Evolutionary conservation across 2,329 filamentous ascomycete species (phyloP).

Genomic region (Arthroderma sp.): DNA sequence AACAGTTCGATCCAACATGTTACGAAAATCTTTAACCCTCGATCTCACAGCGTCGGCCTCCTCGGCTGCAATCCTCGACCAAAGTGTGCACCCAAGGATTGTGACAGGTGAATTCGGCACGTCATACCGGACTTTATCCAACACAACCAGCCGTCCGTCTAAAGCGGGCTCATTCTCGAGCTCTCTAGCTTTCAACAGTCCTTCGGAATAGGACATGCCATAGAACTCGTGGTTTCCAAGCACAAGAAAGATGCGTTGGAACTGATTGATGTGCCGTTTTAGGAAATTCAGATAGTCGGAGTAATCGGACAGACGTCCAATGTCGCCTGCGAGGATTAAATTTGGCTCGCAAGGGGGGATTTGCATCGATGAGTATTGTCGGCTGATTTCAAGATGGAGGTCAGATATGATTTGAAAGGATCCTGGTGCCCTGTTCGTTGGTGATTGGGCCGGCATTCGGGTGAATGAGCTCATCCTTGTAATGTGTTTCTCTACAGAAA

Average conservation of each 20-base stretch:
- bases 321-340: slow-evolving; percentile 21
- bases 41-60: slow-evolving; percentile 26
- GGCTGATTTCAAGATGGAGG: slow-evolving; percentile 17
- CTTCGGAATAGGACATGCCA: slow-evolving; percentile 18
- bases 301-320: slow-evolving; percentile 19
- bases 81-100: slow-evolving; percentile 36
- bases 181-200: slow-evolving; percentile 7
- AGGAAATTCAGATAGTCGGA: slow-evolving; percentile 16
- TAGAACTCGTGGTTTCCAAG: background rate
- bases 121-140: slow-evolving; percentile 17
- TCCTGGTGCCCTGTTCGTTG: too few relatives aligned
- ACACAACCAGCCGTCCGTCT: slow-evolving; percentile 10
- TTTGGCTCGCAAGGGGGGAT: slow-evolving; percentile 12
- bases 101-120: slow-evolving; percentile 17
- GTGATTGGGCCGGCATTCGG: too few relatives aligned
- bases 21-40: slow-evolving; percentile 40
- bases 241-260: slow-evolving; percentile 7
- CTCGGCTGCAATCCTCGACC: slow-evolving; percentile 31
- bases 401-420: slow-evolving; percentile 15
- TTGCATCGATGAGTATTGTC: slow-evolving; percentile 14
- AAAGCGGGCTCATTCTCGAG: slow-evolving; percentile 12
- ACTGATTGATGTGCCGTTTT: slow-evolving; percentile 13
- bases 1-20: slow-evolving; percentile 38
- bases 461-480: too few relatives aligned
- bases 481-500: too few relatives aligned